Evolutionary conservation across 768 basidiomycete species (phyloP).

Genomic region (Hericium coralloides): DNA sequence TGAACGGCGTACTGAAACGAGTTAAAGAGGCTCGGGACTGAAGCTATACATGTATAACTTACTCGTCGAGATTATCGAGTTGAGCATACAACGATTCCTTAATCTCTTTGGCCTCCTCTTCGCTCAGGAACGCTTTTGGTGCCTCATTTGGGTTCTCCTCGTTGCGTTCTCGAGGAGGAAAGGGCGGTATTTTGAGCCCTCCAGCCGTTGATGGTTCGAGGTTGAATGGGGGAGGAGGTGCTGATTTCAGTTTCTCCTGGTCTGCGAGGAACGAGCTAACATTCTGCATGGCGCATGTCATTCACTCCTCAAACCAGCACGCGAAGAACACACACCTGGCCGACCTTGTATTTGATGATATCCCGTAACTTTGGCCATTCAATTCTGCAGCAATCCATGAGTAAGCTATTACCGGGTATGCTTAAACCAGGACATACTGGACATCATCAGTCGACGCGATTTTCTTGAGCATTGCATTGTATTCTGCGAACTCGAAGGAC

Average conservation of each 20-base stretch:
- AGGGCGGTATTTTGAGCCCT: slow-evolving; percentile 65
- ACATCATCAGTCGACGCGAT: slow-evolving; percentile 59
- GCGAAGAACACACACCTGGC: slow-evolving; percentile 37
- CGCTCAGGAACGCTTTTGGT: slow-evolving; percentile 51
- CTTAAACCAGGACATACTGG: slow-evolving; percentile 31
- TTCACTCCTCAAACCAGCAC: background rate
- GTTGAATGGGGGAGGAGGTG: slow-evolving; percentile 28
- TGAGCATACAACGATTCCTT: slow-evolving; percentile 50
- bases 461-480: slow-evolving; percentile 47
- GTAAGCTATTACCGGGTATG: background rate
- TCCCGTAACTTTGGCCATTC: slow-evolving; percentile 67
- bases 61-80: slow-evolving; percentile 73
- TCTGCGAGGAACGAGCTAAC: slow-evolving; percentile 22
- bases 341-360: slow-evolving; percentile 63
- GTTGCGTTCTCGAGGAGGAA: slow-evolving; percentile 48
- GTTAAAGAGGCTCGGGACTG: too few species aligned
- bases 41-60: slow-evolving; percentile 17
- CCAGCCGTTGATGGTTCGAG: slow-evolving; percentile 35
- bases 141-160: slow-evolving; percentile 42
- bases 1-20: slow-evolving; percentile 58
- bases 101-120: slow-evolving; percentile 48
- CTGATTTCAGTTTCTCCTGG: slow-evolving; percentile 17
- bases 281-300: slow-evolving; percentile 19
- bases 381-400: slow-evolving; percentile 28
- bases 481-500: slow-evolving; percentile 29